Conservation (phyloP, 306 rosid species). For the Prunus campanulata region DNA sequence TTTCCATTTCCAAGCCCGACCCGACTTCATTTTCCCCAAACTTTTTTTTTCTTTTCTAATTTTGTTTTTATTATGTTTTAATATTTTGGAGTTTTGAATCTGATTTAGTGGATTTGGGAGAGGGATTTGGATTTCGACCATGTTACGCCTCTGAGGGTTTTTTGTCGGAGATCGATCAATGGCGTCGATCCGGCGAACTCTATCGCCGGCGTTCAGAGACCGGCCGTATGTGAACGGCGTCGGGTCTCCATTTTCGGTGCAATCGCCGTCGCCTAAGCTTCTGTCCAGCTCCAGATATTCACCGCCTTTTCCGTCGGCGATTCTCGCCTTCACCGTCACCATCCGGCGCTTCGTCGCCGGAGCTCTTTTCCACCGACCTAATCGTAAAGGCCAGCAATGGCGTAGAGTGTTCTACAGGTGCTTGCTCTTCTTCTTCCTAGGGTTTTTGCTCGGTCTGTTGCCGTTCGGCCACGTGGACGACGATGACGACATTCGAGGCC, state of each 20-base stretch:
- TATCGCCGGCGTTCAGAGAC: constrained; percentile 77
- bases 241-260: constrained; percentile 34
- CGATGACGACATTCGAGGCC: constrained; percentile 36
- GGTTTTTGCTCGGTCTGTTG: constrained; percentile 68
- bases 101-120: background rate
- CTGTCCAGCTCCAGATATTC: constrained; percentile 50
- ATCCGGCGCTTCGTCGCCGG: constrained; percentile 42
- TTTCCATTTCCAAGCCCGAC: background rate
- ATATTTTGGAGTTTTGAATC: constrained; percentile 2
- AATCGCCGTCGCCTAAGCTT: constrained; percentile 65
- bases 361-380: constrained; percentile 35
- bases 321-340: constrained; percentile 27
- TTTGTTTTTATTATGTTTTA: background rate
- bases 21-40: background rate
- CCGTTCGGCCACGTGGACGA: constrained; percentile 64
- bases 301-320: constrained; percentile 36
- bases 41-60: background rate
- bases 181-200: constrained; percentile 90
- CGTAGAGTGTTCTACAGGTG: constrained; percentile 51
- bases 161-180: constrained; percentile 34
- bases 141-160: constrained; percentile 5
- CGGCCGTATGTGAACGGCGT: constrained; percentile 57
- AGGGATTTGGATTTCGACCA: constrained; percentile 8
- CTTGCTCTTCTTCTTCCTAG: constrained; percentile 64
- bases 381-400: constrained; percentile 55